A percentile compares a stretch with the other conserved stretches of the same genome.
phyloP scores from a whole-genome alignment of 2,329 filamentous ascomycete genomes.

The Aspergillus caelatus region DNA sequence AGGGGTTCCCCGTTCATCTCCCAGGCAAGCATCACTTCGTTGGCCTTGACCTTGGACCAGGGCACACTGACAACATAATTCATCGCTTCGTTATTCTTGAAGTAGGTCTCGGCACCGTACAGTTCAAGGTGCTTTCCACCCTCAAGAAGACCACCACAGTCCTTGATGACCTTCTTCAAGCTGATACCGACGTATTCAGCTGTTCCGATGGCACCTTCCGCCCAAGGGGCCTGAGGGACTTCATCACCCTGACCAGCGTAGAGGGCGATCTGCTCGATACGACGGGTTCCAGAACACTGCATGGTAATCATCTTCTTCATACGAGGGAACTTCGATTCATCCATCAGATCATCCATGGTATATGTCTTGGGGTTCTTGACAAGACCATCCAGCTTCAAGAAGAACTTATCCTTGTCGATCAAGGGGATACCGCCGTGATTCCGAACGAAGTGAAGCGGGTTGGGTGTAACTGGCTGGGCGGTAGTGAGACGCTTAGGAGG shows the following conservation, averaged over 20 bases:
- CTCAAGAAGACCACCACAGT: constrained; percentile 64
- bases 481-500: constrained; percentile 62
- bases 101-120: constrained; percentile 72
- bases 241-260: constrained; percentile 71
- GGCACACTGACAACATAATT: constrained; percentile 72
- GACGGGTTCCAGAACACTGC: constrained; percentile 70
- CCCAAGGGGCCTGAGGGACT: constrained; percentile 55
- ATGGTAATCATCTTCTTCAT: constrained; percentile 63
- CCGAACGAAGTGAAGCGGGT: constrained; percentile 66
- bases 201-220: constrained; percentile 69
- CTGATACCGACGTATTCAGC: constrained; percentile 65
- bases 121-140: constrained; percentile 67
- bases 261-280: constrained; percentile 67
- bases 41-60: constrained; percentile 66
- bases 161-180: constrained; percentile 70
- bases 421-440: constrained; percentile 73
- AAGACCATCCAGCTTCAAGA: constrained; percentile 61
- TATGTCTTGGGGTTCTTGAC: constrained; percentile 62
- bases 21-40: constrained; percentile 70
- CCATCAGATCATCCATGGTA: constrained; percentile 61
- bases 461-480: constrained; percentile 61
- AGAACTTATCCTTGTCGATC: constrained; percentile 61
- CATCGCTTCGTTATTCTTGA: constrained; percentile 66
- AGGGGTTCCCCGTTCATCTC: constrained; percentile 71
- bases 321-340: constrained; percentile 63